Percentiles rank a stretch among this genome's conserved stretches.
phyloP scores from a whole-genome alignment of 2,329 filamentous ascomycete species.

The Neopestalotiopsis sp. region DNA sequence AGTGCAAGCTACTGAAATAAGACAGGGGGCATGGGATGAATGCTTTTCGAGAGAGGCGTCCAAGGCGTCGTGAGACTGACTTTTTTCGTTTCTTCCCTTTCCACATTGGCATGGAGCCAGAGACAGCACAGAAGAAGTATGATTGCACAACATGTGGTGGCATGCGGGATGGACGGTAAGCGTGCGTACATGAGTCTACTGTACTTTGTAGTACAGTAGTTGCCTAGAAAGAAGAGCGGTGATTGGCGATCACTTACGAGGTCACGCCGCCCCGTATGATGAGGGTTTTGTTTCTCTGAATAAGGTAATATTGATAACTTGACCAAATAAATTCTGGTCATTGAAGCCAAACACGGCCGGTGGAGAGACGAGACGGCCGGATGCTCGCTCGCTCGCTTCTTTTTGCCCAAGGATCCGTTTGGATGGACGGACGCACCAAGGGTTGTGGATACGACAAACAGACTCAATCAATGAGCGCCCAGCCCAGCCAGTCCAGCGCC shows the following conservation, averaged over 20 bases:
- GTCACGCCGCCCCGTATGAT: neutral
- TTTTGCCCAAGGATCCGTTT: neutral
- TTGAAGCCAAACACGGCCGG: neutral
- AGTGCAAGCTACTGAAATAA: neutral
- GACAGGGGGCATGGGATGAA: neutral
- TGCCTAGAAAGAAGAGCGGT: neutral
- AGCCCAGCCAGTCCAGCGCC: neutral
- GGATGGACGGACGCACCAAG: neutral
- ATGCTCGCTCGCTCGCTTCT: slow-evolving; percentile 3
- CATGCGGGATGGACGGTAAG: neutral
- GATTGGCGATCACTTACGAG: neutral
- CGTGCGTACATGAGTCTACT: neutral
- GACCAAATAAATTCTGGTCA: neutral
- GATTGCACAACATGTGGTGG: neutral
- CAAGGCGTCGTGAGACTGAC: neutral
- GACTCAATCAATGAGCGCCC: neutral
- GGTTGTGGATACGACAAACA: neutral
- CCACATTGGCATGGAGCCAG: too few species aligned
- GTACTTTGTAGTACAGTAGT: neutral
- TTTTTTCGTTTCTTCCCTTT: neutral
- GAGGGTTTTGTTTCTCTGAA: neutral
- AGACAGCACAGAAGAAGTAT: too few species aligned
- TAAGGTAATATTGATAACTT: slow-evolving; percentile 4
- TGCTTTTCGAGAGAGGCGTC: neutral
- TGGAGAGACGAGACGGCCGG: neutral